These are phyloP conservation scores for Candida qinlingensis DNA, from an alignment of 805 yeast species.

Conservation along the genomic window DNA sequence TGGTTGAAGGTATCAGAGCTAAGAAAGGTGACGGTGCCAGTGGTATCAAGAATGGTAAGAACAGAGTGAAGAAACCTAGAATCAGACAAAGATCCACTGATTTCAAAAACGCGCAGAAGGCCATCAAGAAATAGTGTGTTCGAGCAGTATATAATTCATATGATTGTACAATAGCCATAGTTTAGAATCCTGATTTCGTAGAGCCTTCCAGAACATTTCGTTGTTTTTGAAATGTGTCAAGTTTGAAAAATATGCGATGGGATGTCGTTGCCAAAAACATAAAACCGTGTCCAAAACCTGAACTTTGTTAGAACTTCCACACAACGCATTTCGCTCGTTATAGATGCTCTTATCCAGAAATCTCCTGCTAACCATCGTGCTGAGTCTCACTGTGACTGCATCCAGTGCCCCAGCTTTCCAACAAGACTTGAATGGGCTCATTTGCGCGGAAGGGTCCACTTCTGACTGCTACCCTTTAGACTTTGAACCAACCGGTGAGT, in stretches of 20 bases:
- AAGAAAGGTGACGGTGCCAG: slow-evolving; percentile 55
- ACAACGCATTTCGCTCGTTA: background rate
- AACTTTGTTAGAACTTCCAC: background rate
- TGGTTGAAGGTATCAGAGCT: slow-evolving; percentile 76
- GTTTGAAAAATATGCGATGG: background rate
- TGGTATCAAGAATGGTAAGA: slow-evolving; percentile 56
- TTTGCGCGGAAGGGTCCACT: slow-evolving; percentile 37
- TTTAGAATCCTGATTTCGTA: no score
- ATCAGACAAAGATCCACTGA: slow-evolving; percentile 41
- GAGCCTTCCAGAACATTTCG: background rate
- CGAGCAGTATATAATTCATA: background rate
- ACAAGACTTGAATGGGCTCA: slow-evolving; percentile 12
- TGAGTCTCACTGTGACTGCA: background rate
- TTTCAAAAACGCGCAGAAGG: slow-evolving; percentile 28
- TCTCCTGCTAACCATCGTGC: background rate
- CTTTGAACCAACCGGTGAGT: slow-evolving; percentile 60
- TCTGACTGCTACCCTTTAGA: slow-evolving; percentile 56
- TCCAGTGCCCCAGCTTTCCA: slow-evolving; percentile 3
- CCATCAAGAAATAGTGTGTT: background rate
- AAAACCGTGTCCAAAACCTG: background rate
- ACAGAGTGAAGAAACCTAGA: slow-evolving; percentile 42
- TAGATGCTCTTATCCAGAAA: background rate
- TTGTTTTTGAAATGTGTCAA: slow-evolving; percentile 1
- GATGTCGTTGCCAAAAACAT: background rate
- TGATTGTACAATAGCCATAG: background rate